Base-by-base conservation (phyloP, 768 basidiomycete genomes). In the Cystofilobasidium capitatum region DNA sequence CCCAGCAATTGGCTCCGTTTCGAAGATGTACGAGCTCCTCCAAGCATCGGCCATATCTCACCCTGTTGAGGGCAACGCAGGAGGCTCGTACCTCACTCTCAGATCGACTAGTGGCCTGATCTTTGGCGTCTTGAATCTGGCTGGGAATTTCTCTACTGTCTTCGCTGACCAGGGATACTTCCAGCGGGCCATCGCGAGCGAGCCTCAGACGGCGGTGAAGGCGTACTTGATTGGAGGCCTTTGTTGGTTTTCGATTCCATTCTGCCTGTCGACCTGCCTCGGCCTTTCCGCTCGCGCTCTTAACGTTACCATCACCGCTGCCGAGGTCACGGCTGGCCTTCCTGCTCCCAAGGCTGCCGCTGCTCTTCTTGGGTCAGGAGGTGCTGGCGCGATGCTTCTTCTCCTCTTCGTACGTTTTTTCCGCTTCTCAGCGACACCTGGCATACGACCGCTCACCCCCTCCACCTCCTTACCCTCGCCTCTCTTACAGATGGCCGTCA, bases 161-260 rank as follows among this genome's bases (percentile, higher is more conserved):
- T 70, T 58, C 17, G 37, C 49, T 16, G 62, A 64, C 65, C 54
- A 36, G 12, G 36, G 35, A 0, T 97, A 94, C 77, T 94, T 88
- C 76, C 72, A 75, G 66, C 72, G 74, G 17, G 91, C 91, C 0
- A 91, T 96, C 73, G 92, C 93, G 1, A 87, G 86, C 69, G 80
- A 86, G 22, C 91, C 90, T 0, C 85, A 84, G 1, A 85, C 82
- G 22, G 88, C 87, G 16, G 91, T 92, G 66, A 92, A 91, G 76
- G 92, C 88, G 0, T 97, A 91, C 78, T 79, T 93, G 4, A 81
- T 91, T 8, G 93, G 92, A 54, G 92, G 91, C 3, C 75, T 92
- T 10, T 87, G 89, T 1, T 96, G 93, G 92, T 91, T 93, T 73
- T 84, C 88, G 0, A 90, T 92, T 68, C 90, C 90, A 0, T 89